These are phyloP conservation scores for Yamadazyma sp. DNA, from an alignment of 805 yeast species.

Conservation along the genomic window DNA sequence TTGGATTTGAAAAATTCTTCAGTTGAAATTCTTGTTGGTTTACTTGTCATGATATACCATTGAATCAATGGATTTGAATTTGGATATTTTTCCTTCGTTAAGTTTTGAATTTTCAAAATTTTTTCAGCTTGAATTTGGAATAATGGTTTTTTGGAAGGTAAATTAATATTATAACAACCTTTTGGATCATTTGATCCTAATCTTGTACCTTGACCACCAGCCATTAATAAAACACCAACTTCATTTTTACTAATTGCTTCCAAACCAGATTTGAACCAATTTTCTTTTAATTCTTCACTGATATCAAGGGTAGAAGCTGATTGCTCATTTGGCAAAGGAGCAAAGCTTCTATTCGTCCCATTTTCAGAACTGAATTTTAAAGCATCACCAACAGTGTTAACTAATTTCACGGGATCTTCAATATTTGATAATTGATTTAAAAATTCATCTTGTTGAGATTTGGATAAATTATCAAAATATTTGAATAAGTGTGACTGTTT, in stretches of 20 bases:
- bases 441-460: slow-evolving; percentile 32
- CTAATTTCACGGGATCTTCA: slow-evolving; percentile 39
- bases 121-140: slow-evolving; percentile 94
- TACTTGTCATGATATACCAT: slow-evolving; percentile 95
- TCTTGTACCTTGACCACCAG: slow-evolving; percentile 98
- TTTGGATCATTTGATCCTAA: slow-evolving; percentile 88
- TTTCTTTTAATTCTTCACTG: slow-evolving; percentile 21
- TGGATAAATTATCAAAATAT: slow-evolving; percentile 40
- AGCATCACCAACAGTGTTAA: slow-evolving; percentile 45
- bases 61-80: slow-evolving; percentile 43
- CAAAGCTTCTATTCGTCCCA: slow-evolving; percentile 25
- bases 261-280: slow-evolving; percentile 56
- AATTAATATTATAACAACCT: slow-evolving; percentile 86
- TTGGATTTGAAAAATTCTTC: slow-evolving; percentile 63
- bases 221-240: slow-evolving; percentile 90
- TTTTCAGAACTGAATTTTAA: slow-evolving; percentile 33
- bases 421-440: slow-evolving; percentile 40
- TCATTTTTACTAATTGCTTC: slow-evolving; percentile 64
- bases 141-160: slow-evolving; percentile 79
- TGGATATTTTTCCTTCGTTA: slow-evolving; percentile 40
- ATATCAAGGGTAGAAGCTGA: slow-evolving; percentile 51
- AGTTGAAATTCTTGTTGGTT: slow-evolving; percentile 76
- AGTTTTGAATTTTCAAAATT: slow-evolving; percentile 56
- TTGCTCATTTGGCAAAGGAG: slow-evolving; percentile 46
- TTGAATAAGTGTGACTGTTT: slow-evolving; percentile 54